Evolutionary conservation across 2,329 filamentous ascomycete species (phyloP), one percentile per base, ranked within the genome.

Genomic region (Alternaria sp.): DNA sequence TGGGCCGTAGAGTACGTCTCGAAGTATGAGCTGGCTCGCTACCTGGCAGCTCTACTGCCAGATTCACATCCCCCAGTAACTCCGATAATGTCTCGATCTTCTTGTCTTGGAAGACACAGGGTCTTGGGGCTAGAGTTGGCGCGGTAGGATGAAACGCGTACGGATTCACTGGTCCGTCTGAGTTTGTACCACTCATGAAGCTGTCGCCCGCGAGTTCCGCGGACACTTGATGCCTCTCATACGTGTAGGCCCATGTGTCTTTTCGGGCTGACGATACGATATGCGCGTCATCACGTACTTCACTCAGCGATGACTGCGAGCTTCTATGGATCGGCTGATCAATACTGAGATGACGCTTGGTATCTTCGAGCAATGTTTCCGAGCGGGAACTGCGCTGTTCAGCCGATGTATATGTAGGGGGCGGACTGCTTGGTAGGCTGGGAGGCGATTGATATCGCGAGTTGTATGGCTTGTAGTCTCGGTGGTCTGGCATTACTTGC

Each of bases 111-210:
- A 6, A 6, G 23, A 43, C 15, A 5, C 21, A 6, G 10, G 12
- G n/a, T 10, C 21, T 10, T 30, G 12, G 6, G 3, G 17, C 26
- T 36, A 15, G 13, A 9, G 10, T 21, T 5, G 56, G 19, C 26
- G 23, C 32, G 3, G 51, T 21, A n/a, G 21, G 52, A 8, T 67
- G 53, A 3, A 56, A 57, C 6, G 70, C 68, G 23, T 61, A 67
- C 26, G 69, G 69, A 19, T 72, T 67, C 1, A 72, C 68, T 4
- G 70, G 70, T 1, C 70, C 68, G n/a, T 59, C 46, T 3, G 61
- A 25, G 36, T 72, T 72, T n/a, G 70, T 72, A 4, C 49, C 70
- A 52, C 68, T 71, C 54, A 71, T 53, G n/a, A 17, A 21, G 5
- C 21, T 36, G 17, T 70, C 52, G 10, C 69, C 62, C 5, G 61